Evolutionary conservation across 139 green algal genomes (phyloP), one percentile per base, ranked within the genome.

Genomic region (Micractinium sp.): DNA sequence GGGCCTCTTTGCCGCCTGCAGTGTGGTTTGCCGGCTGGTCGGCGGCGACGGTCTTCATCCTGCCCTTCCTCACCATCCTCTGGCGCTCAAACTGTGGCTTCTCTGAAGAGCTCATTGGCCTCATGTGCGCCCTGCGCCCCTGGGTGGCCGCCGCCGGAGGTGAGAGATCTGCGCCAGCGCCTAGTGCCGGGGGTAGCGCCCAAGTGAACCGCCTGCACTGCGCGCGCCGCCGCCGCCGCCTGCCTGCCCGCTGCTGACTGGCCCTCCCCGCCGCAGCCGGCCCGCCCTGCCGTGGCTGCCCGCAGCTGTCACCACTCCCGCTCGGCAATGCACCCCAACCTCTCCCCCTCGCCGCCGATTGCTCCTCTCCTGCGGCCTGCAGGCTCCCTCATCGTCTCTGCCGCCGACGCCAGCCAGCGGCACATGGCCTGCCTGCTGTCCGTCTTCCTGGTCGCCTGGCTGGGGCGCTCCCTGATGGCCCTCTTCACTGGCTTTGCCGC

Each of bases 61-160:
- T 91, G 19, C 89, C 89, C 9, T 91, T 90, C 60, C n/a, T 91
- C 33, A 85, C 63, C 71, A n/a, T 91, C 3, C 78, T 82, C 36
- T 91, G 56, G 14, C 80, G 81, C 39, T 60, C 75, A 25, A 14
- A 60, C 75, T 38, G 82, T 0, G 66, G 80, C 23, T 88, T 91
- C 9, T 56, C 66, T 1, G 47, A 71, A 22, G 35, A 77, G 33
- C 35, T 76, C n/a, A 91, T 91, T 33, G 89, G 89, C 31, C 9
- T 89, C 16, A 56, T 91, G 23, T 76, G 77, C 18, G 89, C 89
- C 0, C 73, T 91, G 16, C 61, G 74, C 25, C 89, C 89, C 2
- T 89, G 74, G 84, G 74, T 85, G 31, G 39, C 67, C 0, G 88
- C 88, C 0, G 61, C 79, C 22, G 47, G 41, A 47, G 81, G 82